A percentile compares a stretch with the other conserved stretches of the same genome.
Evolutionary conservation across 257 asterid genomes (phyloP).

Genomic region (Solanum sejunctum): DNA sequence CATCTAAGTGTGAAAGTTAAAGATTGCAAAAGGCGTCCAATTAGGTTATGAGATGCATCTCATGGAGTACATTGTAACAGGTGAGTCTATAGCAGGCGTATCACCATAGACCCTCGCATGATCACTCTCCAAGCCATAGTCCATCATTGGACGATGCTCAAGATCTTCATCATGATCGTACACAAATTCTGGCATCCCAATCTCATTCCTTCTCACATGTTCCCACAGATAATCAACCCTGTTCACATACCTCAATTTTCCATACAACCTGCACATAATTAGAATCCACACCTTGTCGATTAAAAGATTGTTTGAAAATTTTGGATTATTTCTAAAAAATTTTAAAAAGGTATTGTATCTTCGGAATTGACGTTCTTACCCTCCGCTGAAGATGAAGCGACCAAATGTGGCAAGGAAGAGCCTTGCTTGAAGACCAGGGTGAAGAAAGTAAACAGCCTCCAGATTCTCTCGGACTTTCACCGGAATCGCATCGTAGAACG

Average conservation of each 20-base stretch:
- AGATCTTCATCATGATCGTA: conserved; percentile 71
- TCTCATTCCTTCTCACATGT: conserved; percentile 46
- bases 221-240: conserved; percentile 74
- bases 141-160: conserved; percentile 53
- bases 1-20: neutral
- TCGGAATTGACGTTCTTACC: conserved; percentile 13
- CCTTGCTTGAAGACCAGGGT: conserved; percentile 77
- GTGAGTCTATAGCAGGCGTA: conserved; percentile 19
- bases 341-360: neutral
- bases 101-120: conserved; percentile 42
- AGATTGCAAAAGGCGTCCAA: neutral
- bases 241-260: conserved; percentile 57
- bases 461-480: conserved; percentile 28
- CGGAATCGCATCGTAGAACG: conserved; percentile 63
- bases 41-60: conserved; percentile 50
- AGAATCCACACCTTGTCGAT: neutral
- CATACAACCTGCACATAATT: conserved; percentile 33
- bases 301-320: neutral
- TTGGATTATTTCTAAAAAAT: neutral
- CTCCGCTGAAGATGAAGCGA: conserved; percentile 51
- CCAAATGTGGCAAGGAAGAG: conserved; percentile 82
- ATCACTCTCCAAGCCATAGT: conserved; percentile 81
- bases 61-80: conserved; percentile 51
- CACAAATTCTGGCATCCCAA: conserved; percentile 77
- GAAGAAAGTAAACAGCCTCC: conserved; percentile 56